Conservation (phyloP, 305 asterid genomes). For the Solanum hybrid region DNA sequence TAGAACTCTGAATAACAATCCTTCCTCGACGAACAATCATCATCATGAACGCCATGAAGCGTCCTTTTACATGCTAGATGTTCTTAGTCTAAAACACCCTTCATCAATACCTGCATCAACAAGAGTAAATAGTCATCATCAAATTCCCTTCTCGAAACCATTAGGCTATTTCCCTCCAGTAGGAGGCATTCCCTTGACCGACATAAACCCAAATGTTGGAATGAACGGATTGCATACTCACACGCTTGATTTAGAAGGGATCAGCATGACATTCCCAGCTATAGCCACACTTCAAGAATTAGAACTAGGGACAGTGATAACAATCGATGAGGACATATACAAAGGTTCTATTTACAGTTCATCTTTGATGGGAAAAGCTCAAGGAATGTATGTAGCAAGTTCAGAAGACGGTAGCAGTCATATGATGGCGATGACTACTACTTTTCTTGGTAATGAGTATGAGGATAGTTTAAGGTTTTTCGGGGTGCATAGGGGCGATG, state of each 20-base stretch:
- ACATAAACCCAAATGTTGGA: not conserved
- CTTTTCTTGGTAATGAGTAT: slow-evolving; percentile 8
- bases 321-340: slow-evolving; percentile 22
- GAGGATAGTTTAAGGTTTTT: slow-evolving; percentile 22
- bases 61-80: slow-evolving; percentile 23
- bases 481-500: slow-evolving; percentile 24
- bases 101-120: slow-evolving; percentile 7
- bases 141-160: slow-evolving; percentile 28
- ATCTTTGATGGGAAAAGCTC: slow-evolving; percentile 23
- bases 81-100: slow-evolving; percentile 8
- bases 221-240: slow-evolving; percentile 2
- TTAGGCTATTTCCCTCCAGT: slow-evolving; percentile 18
- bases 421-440: slow-evolving; percentile 26
- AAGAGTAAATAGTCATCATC: slow-evolving; percentile 4
- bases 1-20: slow-evolving; percentile 10
- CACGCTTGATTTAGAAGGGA: slow-evolving; percentile 17
- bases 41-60: not conserved
- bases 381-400: slow-evolving; percentile 28
- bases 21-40: not conserved
- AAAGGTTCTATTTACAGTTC: slow-evolving; percentile 1
- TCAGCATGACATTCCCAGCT: slow-evolving; percentile 22
- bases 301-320: slow-evolving; percentile 21
- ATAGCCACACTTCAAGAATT: slow-evolving; percentile 23
- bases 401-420: slow-evolving; percentile 24
- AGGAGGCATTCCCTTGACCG: slow-evolving; percentile 4